Evolutionary conservation across 768 basidiomycete genomes (phyloP).

Genomic region (Cantharellus anzutake): DNA sequence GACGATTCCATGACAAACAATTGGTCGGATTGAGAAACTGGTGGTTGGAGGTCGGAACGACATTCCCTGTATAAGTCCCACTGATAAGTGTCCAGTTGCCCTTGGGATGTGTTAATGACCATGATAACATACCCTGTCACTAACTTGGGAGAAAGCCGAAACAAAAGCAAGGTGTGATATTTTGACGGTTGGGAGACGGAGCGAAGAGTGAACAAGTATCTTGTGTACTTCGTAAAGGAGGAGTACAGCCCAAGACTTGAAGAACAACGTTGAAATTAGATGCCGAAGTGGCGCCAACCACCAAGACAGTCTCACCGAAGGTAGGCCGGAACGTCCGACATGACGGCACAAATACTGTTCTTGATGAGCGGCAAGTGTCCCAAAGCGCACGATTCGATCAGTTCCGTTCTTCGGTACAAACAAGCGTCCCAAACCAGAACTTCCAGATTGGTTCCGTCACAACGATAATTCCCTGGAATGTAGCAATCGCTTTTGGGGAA

Average conservation of each 20-base stretch:
- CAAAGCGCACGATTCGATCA: too few relatives aligned
- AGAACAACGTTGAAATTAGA: too few relatives aligned
- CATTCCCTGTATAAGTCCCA: slow-evolving; percentile 6
- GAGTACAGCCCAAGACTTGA: slow-evolving; percentile 9
- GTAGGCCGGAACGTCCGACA: too few relatives aligned
- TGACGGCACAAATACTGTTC: too few relatives aligned
- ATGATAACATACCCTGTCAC: not conserved
- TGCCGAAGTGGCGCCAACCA: too few relatives aligned
- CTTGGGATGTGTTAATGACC: not conserved
- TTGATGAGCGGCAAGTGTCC: too few relatives aligned
- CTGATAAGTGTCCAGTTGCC: slow-evolving; percentile 9
- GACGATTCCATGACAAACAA: slow-evolving; percentile 66
- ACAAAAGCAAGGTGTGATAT: slow-evolving; percentile 46
- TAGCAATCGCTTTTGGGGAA: too few relatives aligned
- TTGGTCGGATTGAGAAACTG: slow-evolving; percentile 15
- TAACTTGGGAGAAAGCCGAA: slow-evolving; percentile 29
- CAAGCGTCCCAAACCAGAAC: too few relatives aligned
- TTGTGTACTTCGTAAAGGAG: slow-evolving; percentile 27
- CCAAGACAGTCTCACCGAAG: too few relatives aligned
- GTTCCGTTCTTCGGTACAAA: too few relatives aligned
- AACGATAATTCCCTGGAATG: too few relatives aligned
- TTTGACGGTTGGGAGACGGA: slow-evolving; percentile 27
- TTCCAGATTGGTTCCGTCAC: too few relatives aligned
- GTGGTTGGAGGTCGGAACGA: not conserved
- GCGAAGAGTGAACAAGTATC: slow-evolving; percentile 41